Base-by-base conservation (phyloP, 73 alveolate genomes). In the Paramecium caudatum region DNA sequence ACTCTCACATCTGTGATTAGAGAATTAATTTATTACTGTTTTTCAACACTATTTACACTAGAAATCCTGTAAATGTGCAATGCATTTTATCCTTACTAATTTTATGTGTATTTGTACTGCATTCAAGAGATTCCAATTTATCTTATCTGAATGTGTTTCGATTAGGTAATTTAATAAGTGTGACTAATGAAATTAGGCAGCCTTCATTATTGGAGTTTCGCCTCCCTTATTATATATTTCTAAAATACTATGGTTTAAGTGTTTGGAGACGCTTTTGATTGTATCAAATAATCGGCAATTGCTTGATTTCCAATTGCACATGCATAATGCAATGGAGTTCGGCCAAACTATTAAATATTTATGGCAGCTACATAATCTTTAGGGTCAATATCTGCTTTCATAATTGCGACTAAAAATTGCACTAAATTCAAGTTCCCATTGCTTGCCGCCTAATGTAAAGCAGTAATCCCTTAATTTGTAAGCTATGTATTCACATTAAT, bases 391-490 rank as follows among this genome's bases (percentile, higher is more conserved):
- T 74, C 47, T 39, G 88, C 62, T 27, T 74, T 74, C 47, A 34
- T 36, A 10, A 74, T 74, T 8, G 88, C 88, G 0, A 74, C 88
- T 74, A 74, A 43, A 74, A 74, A 74, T 43, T 74, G 30, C 9
- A 74, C 88, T 37, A 74, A 74, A 74, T 74, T 74, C 47, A 74
- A 45, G 32, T 74, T 74, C 9, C 88, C 88, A 74, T 74, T 74
- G 30, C 88, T 74, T 37, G 69, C 43, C 21, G 88, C 88, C 47
- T 74, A 41, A 74, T 74, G 88, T 15, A 74, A 41, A 21, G 88
- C 88, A 9, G 62, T 74, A 8, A 74, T 19, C 8, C 88, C 88
- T 43, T 27, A 43, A 17, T 21, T 45, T 74, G 88, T 74, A 34
- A 74, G 55, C 10, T 63, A 41, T 10, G 55, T 47, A 39, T 74